Evolutionary conservation across 1,284 basidiomycete genomes (phyloP).

Genomic region (Austroboletus novae-zelandiae): DNA sequence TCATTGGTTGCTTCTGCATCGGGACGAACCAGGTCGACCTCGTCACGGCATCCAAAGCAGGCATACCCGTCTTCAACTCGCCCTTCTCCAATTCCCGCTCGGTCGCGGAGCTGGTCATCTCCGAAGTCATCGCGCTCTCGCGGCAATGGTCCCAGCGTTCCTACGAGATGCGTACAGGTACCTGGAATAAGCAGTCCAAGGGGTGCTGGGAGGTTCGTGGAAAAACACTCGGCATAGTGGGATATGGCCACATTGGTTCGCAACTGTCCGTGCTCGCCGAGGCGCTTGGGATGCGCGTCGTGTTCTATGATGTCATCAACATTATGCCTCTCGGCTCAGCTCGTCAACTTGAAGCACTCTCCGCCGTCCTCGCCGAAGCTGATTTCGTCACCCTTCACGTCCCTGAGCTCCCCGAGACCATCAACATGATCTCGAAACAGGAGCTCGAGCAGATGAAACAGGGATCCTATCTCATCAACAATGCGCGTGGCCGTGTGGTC

Average conservation of each 20-base stretch:
- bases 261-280: constrained; percentile 98
- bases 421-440: constrained; percentile 83
- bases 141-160: constrained; percentile 92
- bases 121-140: constrained; percentile 91
- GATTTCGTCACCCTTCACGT: constrained; percentile 98
- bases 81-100: constrained; percentile 99
- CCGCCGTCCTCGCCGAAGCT: constrained; percentile 74
- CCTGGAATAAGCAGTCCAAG: constrained; percentile 99
- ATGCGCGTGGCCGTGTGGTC: constrained; percentile 93
- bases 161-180: constrained; percentile 83
- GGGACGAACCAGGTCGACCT: constrained; percentile 99
- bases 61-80: constrained; percentile 99
- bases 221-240: constrained; percentile 97
- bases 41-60: constrained; percentile 76
- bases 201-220: constrained; percentile 98
- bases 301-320: constrained; percentile 95
- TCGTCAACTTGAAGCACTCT: constrained; percentile 82
- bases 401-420: constrained; percentile 95
- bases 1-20: constrained; percentile 99
- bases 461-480: constrained; percentile 97
- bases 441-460: constrained; percentile 93
- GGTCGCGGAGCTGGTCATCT: constrained; percentile 97
- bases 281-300: constrained; percentile 92
- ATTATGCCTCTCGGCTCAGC: constrained; percentile 98
- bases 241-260: constrained; percentile 98